Conservation (phyloP, 495 filamentous ascomycete species). For the Xylaria bambusicola region DNA sequence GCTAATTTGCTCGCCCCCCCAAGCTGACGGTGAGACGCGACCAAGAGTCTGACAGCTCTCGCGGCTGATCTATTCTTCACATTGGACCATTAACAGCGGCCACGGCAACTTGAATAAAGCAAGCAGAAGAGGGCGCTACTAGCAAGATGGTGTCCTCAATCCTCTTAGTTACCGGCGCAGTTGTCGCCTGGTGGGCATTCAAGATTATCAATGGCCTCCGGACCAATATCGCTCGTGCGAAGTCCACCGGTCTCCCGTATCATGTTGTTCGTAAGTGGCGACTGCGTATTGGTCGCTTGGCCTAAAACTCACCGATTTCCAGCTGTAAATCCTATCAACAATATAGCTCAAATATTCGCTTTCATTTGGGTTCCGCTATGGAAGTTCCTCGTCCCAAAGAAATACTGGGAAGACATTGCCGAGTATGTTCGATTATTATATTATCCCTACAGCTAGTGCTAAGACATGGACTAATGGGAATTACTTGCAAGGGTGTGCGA, state of each 20-base stretch:
- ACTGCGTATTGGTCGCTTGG: not conserved
- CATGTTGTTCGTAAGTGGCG: slow-evolving; percentile 47
- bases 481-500: slow-evolving; percentile 16
- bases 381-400: slow-evolving; percentile 14
- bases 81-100: not conserved
- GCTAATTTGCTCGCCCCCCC: not conserved
- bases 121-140: not conserved
- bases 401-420: slow-evolving; percentile 11
- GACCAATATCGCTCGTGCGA: slow-evolving; percentile 47
- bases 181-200: slow-evolving; percentile 11
- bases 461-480: not conserved
- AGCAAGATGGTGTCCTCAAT: slow-evolving; percentile 14
- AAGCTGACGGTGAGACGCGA: not conserved
- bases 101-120: not conserved
- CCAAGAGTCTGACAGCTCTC: slow-evolving; percentile 4
- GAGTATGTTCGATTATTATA: slow-evolving; percentile 4
- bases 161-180: slow-evolving; percentile 13
- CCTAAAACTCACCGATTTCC: not conserved
- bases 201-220: slow-evolving; percentile 32
- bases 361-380: slow-evolving; percentile 19
- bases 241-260: slow-evolving; percentile 46
- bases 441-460: not conserved
- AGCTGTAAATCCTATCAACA: slow-evolving; percentile 19
- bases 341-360: slow-evolving; percentile 30
- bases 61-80: not conserved